Conservation (phyloP, 768 basidiomycete species). For the Artomyces pyxidatus region DNA sequence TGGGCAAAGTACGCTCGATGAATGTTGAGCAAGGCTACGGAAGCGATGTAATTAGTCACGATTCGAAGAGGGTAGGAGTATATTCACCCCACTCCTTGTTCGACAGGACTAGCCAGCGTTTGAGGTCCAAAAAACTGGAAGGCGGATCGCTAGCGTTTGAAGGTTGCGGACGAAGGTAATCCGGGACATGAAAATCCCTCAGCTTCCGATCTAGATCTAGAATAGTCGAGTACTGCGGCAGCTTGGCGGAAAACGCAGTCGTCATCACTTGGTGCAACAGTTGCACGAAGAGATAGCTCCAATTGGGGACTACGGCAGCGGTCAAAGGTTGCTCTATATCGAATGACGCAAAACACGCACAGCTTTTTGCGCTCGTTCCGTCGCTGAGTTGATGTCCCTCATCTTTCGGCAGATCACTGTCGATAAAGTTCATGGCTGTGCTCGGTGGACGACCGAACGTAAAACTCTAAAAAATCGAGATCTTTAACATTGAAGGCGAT, state of each 20-base stretch:
- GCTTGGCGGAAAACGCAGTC: conserved; percentile 28
- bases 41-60: conserved; percentile 2
- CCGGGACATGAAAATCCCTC: conserved; percentile 50
- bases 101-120: conserved; percentile 16
- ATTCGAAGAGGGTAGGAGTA: conserved; percentile 5
- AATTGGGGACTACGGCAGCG: conserved; percentile 35
- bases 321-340: neutral
- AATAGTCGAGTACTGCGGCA: conserved; percentile 42
- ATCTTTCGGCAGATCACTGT: conserved; percentile 19
- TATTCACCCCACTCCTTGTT: conserved; percentile 24
- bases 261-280: conserved; percentile 37
- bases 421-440: conserved; percentile 16
- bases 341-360: conserved; percentile 1
- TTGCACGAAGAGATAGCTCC: conserved; percentile 43
- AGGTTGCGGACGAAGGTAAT: conserved; percentile 31
- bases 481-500: neutral
- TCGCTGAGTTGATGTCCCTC: conserved; percentile 5
- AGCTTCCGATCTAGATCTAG: conserved; percentile 53
- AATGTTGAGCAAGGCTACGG: conserved; percentile 49
- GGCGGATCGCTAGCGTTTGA: neutral
- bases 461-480: conserved; percentile 16
- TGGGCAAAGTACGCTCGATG: conserved; percentile 64
- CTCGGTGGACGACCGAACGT: conserved; percentile 21
- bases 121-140: conserved; percentile 3
- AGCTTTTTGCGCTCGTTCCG: conserved; percentile 7